phyloP scores from a whole-genome alignment of 1,284 basidiomycete genomes.

The Pyrrhoderma lamaoense region DNA sequence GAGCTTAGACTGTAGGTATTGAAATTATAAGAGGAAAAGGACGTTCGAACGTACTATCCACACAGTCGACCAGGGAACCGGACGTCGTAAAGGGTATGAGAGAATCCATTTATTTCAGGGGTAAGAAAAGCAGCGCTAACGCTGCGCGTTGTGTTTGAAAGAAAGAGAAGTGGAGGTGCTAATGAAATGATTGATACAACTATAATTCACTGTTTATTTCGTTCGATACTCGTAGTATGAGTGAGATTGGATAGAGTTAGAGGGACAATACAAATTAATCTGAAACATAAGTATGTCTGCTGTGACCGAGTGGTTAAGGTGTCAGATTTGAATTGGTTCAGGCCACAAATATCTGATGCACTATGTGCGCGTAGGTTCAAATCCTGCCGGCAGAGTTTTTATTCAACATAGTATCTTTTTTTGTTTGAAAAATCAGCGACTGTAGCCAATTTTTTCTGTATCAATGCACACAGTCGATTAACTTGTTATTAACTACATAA shows the following conservation, averaged over 20 bases:
- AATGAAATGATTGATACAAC: too few relatives aligned
- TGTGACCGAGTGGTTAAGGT: conserved; percentile 77
- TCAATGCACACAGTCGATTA: not conserved
- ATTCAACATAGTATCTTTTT: too few relatives aligned
- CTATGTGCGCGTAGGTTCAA: conserved; percentile 71
- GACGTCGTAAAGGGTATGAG: conserved; percentile 96
- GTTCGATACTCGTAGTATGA: too few relatives aligned
- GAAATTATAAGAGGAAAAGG: conserved; percentile 48
- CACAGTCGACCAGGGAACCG: conserved; percentile 92
- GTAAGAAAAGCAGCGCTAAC: too few relatives aligned
- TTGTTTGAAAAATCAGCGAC: too few relatives aligned
- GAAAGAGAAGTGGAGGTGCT: too few relatives aligned
- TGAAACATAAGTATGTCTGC: not conserved
- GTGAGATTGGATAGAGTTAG: too few relatives aligned
- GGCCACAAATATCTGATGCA: conserved; percentile 57
- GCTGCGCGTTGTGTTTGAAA: too few relatives aligned
- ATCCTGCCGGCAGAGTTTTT: conserved; percentile 62
- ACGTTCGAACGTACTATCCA: conserved; percentile 92
- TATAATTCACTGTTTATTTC: too few relatives aligned
- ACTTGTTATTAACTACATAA: not conserved
- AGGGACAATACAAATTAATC: too few relatives aligned
- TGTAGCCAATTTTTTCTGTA: conserved; percentile 33
- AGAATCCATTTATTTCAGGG: conserved; percentile 95
- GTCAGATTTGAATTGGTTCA: conserved; percentile 56
- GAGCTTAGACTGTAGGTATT: conserved; percentile 37